Base-by-base conservation (phyloP, 2,329 filamentous ascomycete species). In the Fusarium staphyleae region DNA sequence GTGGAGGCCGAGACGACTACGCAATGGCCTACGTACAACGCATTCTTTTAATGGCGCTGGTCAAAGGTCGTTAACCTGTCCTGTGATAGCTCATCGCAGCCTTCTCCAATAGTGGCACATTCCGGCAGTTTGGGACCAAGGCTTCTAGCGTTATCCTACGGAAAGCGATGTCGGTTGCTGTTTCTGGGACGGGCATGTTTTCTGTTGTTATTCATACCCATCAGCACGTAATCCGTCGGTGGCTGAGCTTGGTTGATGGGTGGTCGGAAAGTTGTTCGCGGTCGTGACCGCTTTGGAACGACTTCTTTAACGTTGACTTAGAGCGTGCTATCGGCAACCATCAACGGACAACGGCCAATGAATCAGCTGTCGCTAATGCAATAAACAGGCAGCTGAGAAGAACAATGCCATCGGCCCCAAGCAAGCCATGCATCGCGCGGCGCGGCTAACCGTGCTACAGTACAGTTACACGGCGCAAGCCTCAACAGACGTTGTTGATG, bases 1-100 rank as follows among this genome's bases (percentile, higher is more conserved):
- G 16, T 30, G 8, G 40, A 39, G 24, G 22, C 11, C 37, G 36
- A 52, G 43, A 36, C 30, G 43, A 34, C 33, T 58, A 47, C 52
- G 57, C 57, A 58, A 60, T 35, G 26, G 48, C 43, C 36, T 58
- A 54, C 52, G 53, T 50, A 54, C 52, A 4, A 61, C 35, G 29
- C 48, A 61, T 58, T 54, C 44, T 57, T 58, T 33, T 18, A 13
- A 26, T 22, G 18, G n/a, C n/a, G n/a, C n/a, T n/a, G n/a, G n/a
- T 22, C 19, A 22, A 22, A 40, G 26, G 29, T 39, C 15, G 33
- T 35, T 26, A 18, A 19, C 32, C 15, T 10, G 28, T 13, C 35
- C 22, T 4, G 39, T 13, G 18, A 40, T 50, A 45, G 49, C 32
- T 42, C n/a, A 34, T 9, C 33, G 33, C 35, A 57, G 40, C 47